Conservation (phyloP, 1,284 basidiomycete species). For the Psilocybe mexicana region DNA sequence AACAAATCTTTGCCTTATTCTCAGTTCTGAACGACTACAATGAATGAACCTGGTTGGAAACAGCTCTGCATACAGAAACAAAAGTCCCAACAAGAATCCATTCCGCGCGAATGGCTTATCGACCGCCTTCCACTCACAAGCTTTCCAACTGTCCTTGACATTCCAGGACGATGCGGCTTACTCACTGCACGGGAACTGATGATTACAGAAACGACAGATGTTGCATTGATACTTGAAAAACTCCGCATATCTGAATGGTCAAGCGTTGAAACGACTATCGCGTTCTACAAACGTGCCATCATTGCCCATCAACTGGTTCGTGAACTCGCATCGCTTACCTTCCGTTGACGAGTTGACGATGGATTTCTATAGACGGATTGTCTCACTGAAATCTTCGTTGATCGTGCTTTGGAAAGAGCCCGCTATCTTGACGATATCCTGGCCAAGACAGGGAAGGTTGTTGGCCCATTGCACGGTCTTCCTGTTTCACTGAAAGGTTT, state of each 20-base stretch:
- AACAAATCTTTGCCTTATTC: too few relatives aligned
- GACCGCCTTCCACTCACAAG: slow-evolving; percentile 14
- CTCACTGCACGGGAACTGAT: slow-evolving; percentile 55
- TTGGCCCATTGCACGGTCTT: slow-evolving; percentile 64
- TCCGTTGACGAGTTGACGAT: background rate
- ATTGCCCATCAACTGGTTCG: slow-evolving; percentile 73
- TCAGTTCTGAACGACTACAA: background rate
- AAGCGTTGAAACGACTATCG: slow-evolving; percentile 64
- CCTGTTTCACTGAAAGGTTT: slow-evolving; percentile 58
- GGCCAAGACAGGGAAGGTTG: slow-evolving; percentile 43
- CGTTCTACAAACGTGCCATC: slow-evolving; percentile 77
- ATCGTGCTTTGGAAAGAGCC: slow-evolving; percentile 58
- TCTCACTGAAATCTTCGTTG: slow-evolving; percentile 66
- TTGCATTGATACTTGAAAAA: slow-evolving; percentile 44
- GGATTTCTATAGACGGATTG: slow-evolving; percentile 30
- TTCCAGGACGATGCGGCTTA: slow-evolving; percentile 56
- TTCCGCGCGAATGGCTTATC: slow-evolving; percentile 31
- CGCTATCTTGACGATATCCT: slow-evolving; percentile 55
- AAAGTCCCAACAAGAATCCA: slow-evolving; percentile 24
- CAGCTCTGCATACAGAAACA: slow-evolving; percentile 14
- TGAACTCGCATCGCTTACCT: slow-evolving; percentile 28
- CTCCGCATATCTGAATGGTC: slow-evolving; percentile 55
- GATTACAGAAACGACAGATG: slow-evolving; percentile 59
- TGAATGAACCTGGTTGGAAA: slow-evolving; percentile 14
- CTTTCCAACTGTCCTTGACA: slow-evolving; percentile 29